Evolutionary conservation across 164 flowering plant species (phyloP).

Genomic region (Berberis vulgaris): DNA sequence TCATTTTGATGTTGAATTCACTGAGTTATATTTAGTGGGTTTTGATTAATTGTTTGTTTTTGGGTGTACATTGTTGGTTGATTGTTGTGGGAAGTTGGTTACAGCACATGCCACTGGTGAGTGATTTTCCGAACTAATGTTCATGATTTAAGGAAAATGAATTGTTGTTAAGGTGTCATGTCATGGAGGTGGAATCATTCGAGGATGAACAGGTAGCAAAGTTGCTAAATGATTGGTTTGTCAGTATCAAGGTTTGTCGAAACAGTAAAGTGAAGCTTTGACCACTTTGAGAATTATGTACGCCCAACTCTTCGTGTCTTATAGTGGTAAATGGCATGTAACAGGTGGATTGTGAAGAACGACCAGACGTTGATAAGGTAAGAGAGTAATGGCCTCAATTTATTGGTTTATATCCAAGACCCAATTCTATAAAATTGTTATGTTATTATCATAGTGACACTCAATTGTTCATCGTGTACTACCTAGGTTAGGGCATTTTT

Average conservation of each 20-base stretch:
- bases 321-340: background rate
- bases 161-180: constrained; percentile 72
- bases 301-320: background rate
- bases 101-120: constrained; percentile 98
- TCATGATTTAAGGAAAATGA: background rate
- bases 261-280: background rate
- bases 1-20: background rate
- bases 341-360: constrained; percentile 97
- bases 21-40: background rate
- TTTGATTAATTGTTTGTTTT: background rate
- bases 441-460: no score
- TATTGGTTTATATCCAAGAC: background rate
- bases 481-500: no score
- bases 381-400: background rate
- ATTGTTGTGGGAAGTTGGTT: constrained; percentile 56
- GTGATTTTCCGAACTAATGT: constrained; percentile 9
- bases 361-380: constrained; percentile 99
- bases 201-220: constrained; percentile 79
- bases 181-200: constrained; percentile 97
- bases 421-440: no score
- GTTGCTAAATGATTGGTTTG: constrained; percentile 85
- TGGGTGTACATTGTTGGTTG: background rate
- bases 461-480: no score
- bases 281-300: background rate
- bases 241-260: constrained; percentile 71